Evolutionary conservation across 306 rosid genomes (phyloP), one percentile per base, ranked within the genome.

Genomic region (Malus sylvestris): DNA sequence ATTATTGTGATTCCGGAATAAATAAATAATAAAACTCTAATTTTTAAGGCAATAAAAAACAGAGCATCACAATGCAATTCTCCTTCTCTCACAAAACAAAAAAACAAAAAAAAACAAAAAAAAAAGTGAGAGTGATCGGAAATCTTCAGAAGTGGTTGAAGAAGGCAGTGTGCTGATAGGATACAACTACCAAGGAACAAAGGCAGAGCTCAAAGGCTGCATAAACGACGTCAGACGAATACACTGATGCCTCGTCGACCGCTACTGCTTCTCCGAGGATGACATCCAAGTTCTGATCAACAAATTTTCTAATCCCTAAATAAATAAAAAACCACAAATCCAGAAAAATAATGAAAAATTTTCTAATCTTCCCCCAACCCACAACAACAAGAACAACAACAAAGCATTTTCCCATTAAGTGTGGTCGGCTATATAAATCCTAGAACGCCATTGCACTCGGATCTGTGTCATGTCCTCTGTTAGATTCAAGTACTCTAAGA

Each of bases 131-230:
- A 62, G 18, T 33, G 70, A 62, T 29, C 52, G 19, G 25, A 61
- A 27, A 38, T 38, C 42, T 61, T 61, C 0, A 20, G 52, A 55
- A 76, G 83, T 93, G 98, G 89, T 64, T 64, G 73, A 91, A 79
- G 91, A 93, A 76, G 42, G 98, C 96, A 4, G 85, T 89, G 85
- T 89, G 55, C 18, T 93, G 83, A 93, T 93, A 25, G 98, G 98
- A 49, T 86, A 90, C 85, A 93, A 93, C 80, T 91, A 91, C 59
- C 85, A 82, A 3, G 92, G 90, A 51, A 93, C 96, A 1, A 88
- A 91, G 86, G 97, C 93, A 3, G 91, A 86, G 64, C 87, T 93
- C 16, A 85, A 61, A 44, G 98, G 98, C 15, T 93, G 97, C 78
- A 69, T 93, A 64, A 93, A 91, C 72, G 97, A 91, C 76, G 97